A percentile compares a stretch with the other conserved stretches of the same genome.
These are phyloP conservation scores for Boechera retrofracta DNA, from an alignment of 345 rosid species.

Conservation along the genomic window DNA sequence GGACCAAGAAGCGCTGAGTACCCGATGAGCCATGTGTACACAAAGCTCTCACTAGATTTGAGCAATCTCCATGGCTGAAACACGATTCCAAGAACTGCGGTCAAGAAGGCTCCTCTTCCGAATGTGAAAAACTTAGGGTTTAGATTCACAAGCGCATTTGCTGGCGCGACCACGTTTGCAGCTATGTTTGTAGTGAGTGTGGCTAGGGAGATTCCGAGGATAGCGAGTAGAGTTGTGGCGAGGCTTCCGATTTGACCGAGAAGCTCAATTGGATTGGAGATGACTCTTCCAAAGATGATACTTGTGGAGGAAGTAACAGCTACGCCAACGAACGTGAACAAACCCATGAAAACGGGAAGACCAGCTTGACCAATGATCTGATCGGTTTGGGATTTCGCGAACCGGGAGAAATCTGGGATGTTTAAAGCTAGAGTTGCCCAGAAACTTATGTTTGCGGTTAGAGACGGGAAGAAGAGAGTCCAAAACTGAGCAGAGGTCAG, in stretches of 20 bases:
- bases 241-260: constrained; percentile 76
- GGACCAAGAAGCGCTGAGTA: constrained; percentile 93
- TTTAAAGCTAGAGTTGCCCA: constrained; percentile 94
- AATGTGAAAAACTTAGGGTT: constrained; percentile 83
- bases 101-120: constrained; percentile 77
- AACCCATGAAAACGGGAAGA: constrained; percentile 89
- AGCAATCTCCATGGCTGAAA: constrained; percentile 93
- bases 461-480: constrained; percentile 85
- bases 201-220: constrained; percentile 81
- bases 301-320: constrained; percentile 81
- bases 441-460: constrained; percentile 93
- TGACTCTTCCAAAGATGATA: constrained; percentile 76
- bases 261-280: constrained; percentile 82
- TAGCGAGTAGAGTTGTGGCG: constrained; percentile 62
- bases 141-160: constrained; percentile 88
- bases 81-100: constrained; percentile 81
- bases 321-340: constrained; percentile 83
- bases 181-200: constrained; percentile 91
- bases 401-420: constrained; percentile 92
- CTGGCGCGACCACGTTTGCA: constrained; percentile 93
- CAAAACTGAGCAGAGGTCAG: constrained; percentile 72
- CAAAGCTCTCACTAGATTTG: constrained; percentile 90
- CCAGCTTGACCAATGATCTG: constrained; percentile 85
- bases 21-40: constrained; percentile 90
- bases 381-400: constrained; percentile 71